Percentiles rank a stretch among this genome's conserved stretches.
phyloP scores from a whole-genome alignment of 345 rosid species.

The Salix exigua region DNA sequence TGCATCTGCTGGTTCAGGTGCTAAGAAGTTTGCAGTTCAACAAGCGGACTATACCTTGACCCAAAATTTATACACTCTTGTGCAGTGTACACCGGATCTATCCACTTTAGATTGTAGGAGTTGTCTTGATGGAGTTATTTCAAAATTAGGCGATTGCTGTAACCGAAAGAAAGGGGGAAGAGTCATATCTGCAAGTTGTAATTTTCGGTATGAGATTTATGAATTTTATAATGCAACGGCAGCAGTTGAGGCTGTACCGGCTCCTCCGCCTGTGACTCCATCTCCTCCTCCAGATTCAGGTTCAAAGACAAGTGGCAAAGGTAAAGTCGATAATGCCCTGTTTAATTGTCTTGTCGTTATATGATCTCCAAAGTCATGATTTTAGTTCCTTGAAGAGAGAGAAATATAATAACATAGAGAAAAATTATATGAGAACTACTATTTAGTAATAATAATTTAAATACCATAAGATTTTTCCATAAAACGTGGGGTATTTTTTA shows the following conservation, averaged over 20 bases:
- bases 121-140: conserved; percentile 31
- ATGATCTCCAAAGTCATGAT: not conserved
- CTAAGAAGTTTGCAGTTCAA: conserved; percentile 31
- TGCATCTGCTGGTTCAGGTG: conserved; percentile 14
- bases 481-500: too few species aligned
- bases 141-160: conserved; percentile 24
- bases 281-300: conserved; percentile 18
- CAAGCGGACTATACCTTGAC: conserved; percentile 13
- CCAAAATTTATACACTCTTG: conserved; percentile 33
- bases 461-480: too few species aligned
- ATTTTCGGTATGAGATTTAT: conserved; percentile 35
- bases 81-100: conserved; percentile 54
- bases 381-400: too few species aligned
- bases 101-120: conserved; percentile 20
- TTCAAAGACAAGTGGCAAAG: conserved; percentile 8
- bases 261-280: not conserved
- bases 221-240: conserved; percentile 18
- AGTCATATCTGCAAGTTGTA: conserved; percentile 38
- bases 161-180: conserved; percentile 29
- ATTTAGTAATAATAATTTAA: too few species aligned
- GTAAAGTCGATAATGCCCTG: not conserved
- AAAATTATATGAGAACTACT: too few species aligned
- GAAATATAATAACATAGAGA: too few species aligned
- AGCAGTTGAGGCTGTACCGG: not conserved
- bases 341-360: too few species aligned